These are phyloP conservation scores for Hibiscus mutabilis DNA, from an alignment of 345 rosid genomes.

Conservation along the genomic window DNA sequence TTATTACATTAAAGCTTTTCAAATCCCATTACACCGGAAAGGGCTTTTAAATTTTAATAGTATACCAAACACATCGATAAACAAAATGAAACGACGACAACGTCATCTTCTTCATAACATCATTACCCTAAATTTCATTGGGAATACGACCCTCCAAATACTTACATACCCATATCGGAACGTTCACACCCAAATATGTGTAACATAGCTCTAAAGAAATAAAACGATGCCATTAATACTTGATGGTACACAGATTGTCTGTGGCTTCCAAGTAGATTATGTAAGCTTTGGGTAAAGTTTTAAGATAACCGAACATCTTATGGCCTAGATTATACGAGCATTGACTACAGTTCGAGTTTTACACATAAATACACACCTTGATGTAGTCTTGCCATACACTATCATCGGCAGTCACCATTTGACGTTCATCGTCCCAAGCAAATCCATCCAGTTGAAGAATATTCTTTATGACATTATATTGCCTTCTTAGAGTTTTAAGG, in stretches of 20 bases:
- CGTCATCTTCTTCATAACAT: neutral
- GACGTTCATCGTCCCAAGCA: conserved; percentile 73
- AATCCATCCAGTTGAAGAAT: conserved; percentile 68
- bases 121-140: neutral
- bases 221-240: too few relatives aligned
- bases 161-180: neutral
- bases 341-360: neutral
- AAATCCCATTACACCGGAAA: neutral
- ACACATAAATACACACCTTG: conserved; percentile 37
- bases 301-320: neutral
- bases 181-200: neutral
- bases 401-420: conserved; percentile 85
- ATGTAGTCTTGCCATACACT: conserved; percentile 79
- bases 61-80: neutral
- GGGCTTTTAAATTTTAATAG: neutral
- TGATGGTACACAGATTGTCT: neutral
- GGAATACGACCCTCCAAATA: neutral
- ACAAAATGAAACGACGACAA: neutral
- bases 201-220: too few relatives aligned
- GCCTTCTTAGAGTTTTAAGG: conserved; percentile 70
- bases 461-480: conserved; percentile 57
- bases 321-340: neutral
- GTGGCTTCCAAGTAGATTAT: conserved; percentile 1
- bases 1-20: too few relatives aligned
- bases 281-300: neutral